Evolutionary conservation across 164 flowering plant genomes (phyloP), one percentile per base, ranked within the genome.

Genomic region (Taxillus chinensis): DNA sequence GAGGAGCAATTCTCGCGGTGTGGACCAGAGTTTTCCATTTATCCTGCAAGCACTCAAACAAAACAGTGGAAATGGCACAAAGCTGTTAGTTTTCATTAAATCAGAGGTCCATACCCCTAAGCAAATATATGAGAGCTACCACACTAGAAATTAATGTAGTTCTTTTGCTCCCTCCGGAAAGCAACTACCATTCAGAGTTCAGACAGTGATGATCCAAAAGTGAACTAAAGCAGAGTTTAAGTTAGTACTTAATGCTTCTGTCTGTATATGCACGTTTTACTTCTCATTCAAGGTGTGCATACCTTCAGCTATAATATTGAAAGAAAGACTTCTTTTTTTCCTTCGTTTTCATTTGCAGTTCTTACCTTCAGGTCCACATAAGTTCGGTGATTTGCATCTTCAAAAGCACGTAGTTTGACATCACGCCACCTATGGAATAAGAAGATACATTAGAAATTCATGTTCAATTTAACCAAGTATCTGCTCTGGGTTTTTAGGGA

Each of bases 1-100:
- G 97, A 12, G 97, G 97, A 12, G 95, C 67, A 49, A 92, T 92
- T 71, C 79, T 78, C 55, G 98, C 96, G 3, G 98, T 92, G 78
- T 92, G 98, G 27, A 93, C 98, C 68, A 93, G 65, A 42, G 98
- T 93, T 66, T 93, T 93, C 98, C 98, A 93, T 68, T 93, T 93
- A 75, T 93, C 98, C 98, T 93, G 83, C 53, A 54, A 11, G 40
- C 45, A 42, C 43, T 55, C 46, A 45, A 58, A 39, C 0, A 7
- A 9, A 39, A 64, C 27, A 27, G 14, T 62, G 53, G 39, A 45
- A 59, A 67, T 8, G 15, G 49, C 9, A 48, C 11, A 8, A 48
- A 48, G 15, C 15, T n/a, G 0, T 52, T 3, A n/a, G 55, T 6
- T 52, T 52, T 52, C 13, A 2, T 52, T 5, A n/a, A n/a, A 12